Evolutionary conservation across 257 asterid species (phyloP).

Genomic region (Solanum microdontum): DNA sequence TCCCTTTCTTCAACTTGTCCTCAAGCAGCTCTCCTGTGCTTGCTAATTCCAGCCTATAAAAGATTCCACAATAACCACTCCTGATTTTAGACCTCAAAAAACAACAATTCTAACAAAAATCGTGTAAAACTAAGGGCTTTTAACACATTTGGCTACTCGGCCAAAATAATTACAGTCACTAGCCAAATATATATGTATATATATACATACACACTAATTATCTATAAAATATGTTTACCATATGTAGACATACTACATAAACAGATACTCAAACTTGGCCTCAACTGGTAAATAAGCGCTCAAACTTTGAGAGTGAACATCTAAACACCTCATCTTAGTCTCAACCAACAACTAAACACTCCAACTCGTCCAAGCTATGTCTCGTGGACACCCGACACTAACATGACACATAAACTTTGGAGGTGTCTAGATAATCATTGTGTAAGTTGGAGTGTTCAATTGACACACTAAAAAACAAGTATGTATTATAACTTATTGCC

Average conservation of each 20-base stretch:
- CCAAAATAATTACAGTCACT: neutral
- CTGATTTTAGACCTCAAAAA: neutral
- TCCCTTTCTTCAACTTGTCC: slow-evolving; percentile 42
- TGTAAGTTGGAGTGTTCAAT: neutral
- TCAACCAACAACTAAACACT: neutral
- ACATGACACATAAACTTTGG: neutral
- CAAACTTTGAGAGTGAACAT: neutral
- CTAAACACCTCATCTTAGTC: neutral
- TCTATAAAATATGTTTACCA: neutral
- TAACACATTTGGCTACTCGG: neutral
- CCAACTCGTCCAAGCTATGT: neutral
- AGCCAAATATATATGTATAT: neutral
- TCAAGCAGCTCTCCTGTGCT: slow-evolving; percentile 47
- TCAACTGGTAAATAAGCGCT: neutral
- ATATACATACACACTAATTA: neutral
- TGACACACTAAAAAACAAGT: neutral
- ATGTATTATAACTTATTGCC: neutral
- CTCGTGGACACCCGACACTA: neutral
- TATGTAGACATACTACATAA: neutral
- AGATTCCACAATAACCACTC: neutral
- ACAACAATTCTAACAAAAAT: neutral
- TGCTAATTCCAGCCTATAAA: slow-evolving; percentile 51
- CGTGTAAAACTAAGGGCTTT: neutral
- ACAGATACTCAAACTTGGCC: neutral
- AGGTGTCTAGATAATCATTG: neutral